Evolutionary conservation across 495 filamentous ascomycete genomes (phyloP).

Genomic region (Penicillium canescens): DNA sequence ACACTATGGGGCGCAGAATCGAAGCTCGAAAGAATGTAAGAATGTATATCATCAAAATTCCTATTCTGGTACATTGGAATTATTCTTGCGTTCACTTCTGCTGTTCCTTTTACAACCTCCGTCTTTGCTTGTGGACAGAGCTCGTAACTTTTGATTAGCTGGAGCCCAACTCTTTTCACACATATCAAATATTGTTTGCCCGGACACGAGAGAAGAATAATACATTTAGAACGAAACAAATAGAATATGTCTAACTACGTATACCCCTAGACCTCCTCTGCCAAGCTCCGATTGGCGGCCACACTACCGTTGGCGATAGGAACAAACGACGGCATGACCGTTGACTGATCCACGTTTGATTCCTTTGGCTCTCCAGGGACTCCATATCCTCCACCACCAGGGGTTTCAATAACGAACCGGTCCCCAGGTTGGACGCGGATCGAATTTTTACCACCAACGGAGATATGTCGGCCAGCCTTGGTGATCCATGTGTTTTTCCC

Average conservation of each 20-base stretch:
- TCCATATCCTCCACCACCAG: constrained; percentile 48
- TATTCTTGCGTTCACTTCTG: too few species aligned
- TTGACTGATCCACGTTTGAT: constrained; percentile 2
- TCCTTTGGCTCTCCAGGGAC: constrained; percentile 4
- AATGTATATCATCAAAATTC: too few species aligned
- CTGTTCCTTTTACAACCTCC: too few species aligned
- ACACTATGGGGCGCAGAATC: too few species aligned
- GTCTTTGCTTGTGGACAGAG: too few species aligned
- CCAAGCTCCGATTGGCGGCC: constrained; percentile 2
- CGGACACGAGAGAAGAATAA: background rate
- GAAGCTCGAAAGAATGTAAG: too few species aligned
- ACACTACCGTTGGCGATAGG: constrained; percentile 12
- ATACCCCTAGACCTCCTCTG: constrained; percentile 8
- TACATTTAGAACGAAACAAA: background rate
- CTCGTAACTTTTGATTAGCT: too few species aligned
- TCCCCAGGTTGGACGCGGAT: constrained; percentile 77
- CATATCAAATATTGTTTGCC: too few species aligned
- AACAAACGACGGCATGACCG: constrained; percentile 5
- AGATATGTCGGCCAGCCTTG: constrained; percentile 64
- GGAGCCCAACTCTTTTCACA: too few species aligned
- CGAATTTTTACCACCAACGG: constrained; percentile 82
- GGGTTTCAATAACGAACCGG: constrained; percentile 65
- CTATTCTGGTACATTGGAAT: too few species aligned
- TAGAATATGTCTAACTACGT: background rate
- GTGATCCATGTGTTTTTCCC: constrained; percentile 46